These are phyloP conservation scores for Psilocybe tampanensis DNA, from an alignment of 768 basidiomycete genomes.

Conservation along the genomic window DNA sequence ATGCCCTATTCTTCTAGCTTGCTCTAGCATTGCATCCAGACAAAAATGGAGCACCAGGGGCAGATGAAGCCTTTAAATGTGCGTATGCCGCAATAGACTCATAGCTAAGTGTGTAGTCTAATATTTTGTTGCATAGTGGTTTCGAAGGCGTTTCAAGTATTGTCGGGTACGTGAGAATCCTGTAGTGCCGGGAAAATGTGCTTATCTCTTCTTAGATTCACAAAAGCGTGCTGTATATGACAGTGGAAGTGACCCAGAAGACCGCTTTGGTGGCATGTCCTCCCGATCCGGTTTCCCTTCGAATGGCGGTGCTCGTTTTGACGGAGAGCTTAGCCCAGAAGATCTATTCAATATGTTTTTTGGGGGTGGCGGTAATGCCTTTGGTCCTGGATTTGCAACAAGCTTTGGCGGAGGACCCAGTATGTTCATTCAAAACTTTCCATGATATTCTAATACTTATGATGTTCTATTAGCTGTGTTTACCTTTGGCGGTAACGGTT, in stretches of 20 bases:
- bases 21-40: constrained; percentile 90
- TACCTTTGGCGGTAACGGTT: constrained; percentile 85
- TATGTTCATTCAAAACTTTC: constrained; percentile 23
- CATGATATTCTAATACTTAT: not conserved
- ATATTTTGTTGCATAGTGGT: constrained; percentile 65
- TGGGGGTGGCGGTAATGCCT: constrained; percentile 60
- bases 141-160: constrained; percentile 94
- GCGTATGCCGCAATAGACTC: constrained; percentile 24
- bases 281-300: constrained; percentile 60
- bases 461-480: constrained; percentile 52
- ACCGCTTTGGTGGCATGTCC: constrained; percentile 72
- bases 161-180: constrained; percentile 60
- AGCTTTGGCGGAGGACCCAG: constrained; percentile 61
- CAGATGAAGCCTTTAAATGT: constrained; percentile 99
- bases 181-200: not conserved
- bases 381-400: constrained; percentile 47
- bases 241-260: constrained; percentile 87
- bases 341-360: constrained; percentile 99
- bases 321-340: constrained; percentile 90
- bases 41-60: constrained; percentile 96
- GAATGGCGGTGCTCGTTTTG: constrained; percentile 56
- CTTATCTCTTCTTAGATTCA: constrained; percentile 51
- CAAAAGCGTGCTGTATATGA: constrained; percentile 91
- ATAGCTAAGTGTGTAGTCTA: constrained; percentile 7
- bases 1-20: constrained; percentile 48